Conservation (phyloP, 768 basidiomycete genomes). For the Gymnopilus dilepis region DNA sequence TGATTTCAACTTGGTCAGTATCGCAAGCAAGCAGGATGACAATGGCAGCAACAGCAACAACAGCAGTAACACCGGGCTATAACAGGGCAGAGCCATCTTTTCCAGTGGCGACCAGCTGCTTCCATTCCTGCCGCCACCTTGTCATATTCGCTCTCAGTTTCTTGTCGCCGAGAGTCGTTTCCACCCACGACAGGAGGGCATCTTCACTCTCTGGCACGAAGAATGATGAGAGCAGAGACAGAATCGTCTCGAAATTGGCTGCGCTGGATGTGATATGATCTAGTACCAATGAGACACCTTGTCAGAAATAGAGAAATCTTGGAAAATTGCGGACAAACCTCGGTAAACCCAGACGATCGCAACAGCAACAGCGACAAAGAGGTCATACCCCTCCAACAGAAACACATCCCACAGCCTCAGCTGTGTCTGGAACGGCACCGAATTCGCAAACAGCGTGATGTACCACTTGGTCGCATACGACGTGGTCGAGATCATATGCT, state of each 20-base stretch:
- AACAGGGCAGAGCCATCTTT: conserved; percentile 65
- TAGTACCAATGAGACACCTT: conserved; percentile 37
- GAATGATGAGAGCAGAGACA: conserved; percentile 91
- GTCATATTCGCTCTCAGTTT: conserved; percentile 74
- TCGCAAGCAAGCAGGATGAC: too few species aligned
- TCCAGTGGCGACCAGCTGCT: conserved; percentile 65
- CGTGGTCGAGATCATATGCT: conserved; percentile 90
- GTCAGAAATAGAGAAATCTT: not conserved
- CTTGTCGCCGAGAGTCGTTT: conserved; percentile 58
- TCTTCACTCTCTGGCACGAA: conserved; percentile 95
- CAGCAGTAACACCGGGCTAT: conserved; percentile 33
- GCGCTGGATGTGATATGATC: conserved; percentile 82
- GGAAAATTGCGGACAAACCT: conserved; percentile 53
- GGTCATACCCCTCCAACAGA: conserved; percentile 86
- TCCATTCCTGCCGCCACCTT: conserved; percentile 85
- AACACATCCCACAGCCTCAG: conserved; percentile 95
- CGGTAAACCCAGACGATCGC: conserved; percentile 92
- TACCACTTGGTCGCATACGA: conserved; percentile 99
- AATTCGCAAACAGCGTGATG: conserved; percentile 95
- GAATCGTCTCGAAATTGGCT: conserved; percentile 90
- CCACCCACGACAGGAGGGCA: conserved; percentile 81
- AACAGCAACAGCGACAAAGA: conserved; percentile 84
- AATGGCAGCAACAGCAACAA: not conserved
- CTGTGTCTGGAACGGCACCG: conserved; percentile 94
- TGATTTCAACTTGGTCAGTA: not conserved